Base-by-base conservation (phyloP, 192 early-diverging fungal species). In the Entrophospora sp. region DNA sequence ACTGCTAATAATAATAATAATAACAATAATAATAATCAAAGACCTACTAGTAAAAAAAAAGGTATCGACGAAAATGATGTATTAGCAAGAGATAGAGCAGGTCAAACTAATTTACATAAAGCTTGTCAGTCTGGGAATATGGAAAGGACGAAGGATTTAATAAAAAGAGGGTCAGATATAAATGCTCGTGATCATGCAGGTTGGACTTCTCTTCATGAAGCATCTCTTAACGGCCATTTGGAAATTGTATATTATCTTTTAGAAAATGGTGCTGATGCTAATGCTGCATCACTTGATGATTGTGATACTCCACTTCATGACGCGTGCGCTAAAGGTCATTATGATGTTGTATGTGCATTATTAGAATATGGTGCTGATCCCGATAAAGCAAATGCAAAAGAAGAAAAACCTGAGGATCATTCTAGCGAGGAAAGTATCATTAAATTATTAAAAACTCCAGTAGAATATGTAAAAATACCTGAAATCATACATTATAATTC, bases 131-230 rank as follows among this genome's bases (percentile, higher is more conserved):
- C 75, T 18, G 84, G 81, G 5, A 79, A 84, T 12, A 67, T 75
- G 36, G 77, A 78, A 36, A 74, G 69, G 25, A 77, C 78, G 0
- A 45, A 71, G 0, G 62, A 45, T 6, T 70, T 90, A 4, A 66
- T 88, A 14, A 73, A 78, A 51, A 76, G 82, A 64, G 88, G 88
- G 16, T 79, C 85, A 1, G 85, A 88, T 22, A 77, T 86, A 30
- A 87, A 87, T 52, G 76, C 80, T 43, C 74, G 79, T 53, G 87
- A 90, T 51, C 79, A 84, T 73, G 78, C 81, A 2, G 75, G 76
- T 12, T 87, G 84, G 81, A 88, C 85, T 4, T 79, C 83, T 4
- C 57, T 82, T 42, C 83, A 84, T 38, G 80, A 79, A 51, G 83
- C 83, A 27, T 73, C 80, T 22, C 64, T 73, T 14, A 68, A 69